Base-by-base conservation (phyloP, 257 asterid species). In the Solanum ahanhuiri region DNA sequence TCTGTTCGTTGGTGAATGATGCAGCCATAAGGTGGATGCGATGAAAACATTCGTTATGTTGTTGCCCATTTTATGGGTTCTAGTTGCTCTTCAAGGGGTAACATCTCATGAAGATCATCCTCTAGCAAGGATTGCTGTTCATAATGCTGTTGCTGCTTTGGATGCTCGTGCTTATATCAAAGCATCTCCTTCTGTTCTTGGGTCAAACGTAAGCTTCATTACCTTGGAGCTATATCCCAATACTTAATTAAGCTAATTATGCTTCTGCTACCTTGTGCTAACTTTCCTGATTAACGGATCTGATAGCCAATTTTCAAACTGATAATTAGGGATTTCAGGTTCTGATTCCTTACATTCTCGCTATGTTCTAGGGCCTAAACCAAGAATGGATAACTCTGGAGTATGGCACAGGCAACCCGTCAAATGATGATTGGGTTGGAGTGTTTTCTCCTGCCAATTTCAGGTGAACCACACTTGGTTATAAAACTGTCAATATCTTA, bases 391-490 rank as follows among this genome's bases (percentile, higher is more conserved):
- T 96, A 85, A 91, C 88, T 41, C 66, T 96, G 77, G 91, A 92
- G 85, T 96, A 88, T 87, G 87, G 90, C 69, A 88, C 87, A 91
- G 66, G 95, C 76, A 93, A 70, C 67, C 98, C 98, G 9, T 89
- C 95, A 8, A 70, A 22, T 66, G 93, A 90, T 87, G 99, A 96
- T 89, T 96, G 99, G 99, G 91, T 96, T 63, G 98, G 98, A 82
- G 98, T 96, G 57, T 96, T 96, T 91, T 96, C 99, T 86, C 99
- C 99, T 5, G 95, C 92, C 79, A 95, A 93, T 92, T 94, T 96
- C 94, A 93, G 98, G 99, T 96, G 41, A 79, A 87, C 54, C 25
- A 9, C 28, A 58, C 81, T 35, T 63, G 22, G 81, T 88, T 64
- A 28, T 14, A 14, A 12, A 25, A 25, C 83, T 14, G 37, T 41